phyloP scores from a whole-genome alignment of 2,329 filamentous ascomycete genomes.

The Whalleya microplaca region DNA sequence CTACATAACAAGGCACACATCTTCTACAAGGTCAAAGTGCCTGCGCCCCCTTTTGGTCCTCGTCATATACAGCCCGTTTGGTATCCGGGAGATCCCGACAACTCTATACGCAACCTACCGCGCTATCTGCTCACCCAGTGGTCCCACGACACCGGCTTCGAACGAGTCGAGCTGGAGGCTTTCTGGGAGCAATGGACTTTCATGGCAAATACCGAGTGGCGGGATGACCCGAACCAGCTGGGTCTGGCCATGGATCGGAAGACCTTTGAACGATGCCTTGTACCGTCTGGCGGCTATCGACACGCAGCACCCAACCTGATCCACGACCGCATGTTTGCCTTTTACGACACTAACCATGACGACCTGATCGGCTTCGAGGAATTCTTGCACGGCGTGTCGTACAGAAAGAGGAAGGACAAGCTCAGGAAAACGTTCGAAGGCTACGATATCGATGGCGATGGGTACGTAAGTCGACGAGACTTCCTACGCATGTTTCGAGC shows the following conservation, averaged over 20 bases:
- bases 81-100: constrained; percentile 86
- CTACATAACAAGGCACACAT: constrained; percentile 88
- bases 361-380: constrained; percentile 90
- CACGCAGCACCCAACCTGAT: constrained; percentile 85
- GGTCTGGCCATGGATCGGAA: constrained; percentile 85
- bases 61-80: constrained; percentile 80
- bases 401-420: constrained; percentile 69
- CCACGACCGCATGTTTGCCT: constrained; percentile 94
- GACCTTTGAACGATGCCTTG: constrained; percentile 89
- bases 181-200: constrained; percentile 98
- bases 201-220: constrained; percentile 84
- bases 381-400: constrained; percentile 82
- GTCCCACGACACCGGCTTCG: constrained; percentile 74
- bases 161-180: constrained; percentile 86
- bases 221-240: constrained; percentile 77
- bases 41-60: constrained; percentile 81
- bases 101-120: constrained; percentile 69
- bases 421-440: constrained; percentile 79
- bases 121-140: constrained; percentile 69
- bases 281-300: constrained; percentile 79
- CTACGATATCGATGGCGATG: constrained; percentile 89
- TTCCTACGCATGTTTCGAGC: constrained; percentile 91
- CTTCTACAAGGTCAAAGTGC: constrained; percentile 94
- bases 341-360: constrained; percentile 91
- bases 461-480: constrained; percentile 82